A percentile compares a stretch with the other conserved stretches of the same genome.
Conservation (phyloP, 169 alveolate species). For the Besnoitia besnoiti region DNA sequence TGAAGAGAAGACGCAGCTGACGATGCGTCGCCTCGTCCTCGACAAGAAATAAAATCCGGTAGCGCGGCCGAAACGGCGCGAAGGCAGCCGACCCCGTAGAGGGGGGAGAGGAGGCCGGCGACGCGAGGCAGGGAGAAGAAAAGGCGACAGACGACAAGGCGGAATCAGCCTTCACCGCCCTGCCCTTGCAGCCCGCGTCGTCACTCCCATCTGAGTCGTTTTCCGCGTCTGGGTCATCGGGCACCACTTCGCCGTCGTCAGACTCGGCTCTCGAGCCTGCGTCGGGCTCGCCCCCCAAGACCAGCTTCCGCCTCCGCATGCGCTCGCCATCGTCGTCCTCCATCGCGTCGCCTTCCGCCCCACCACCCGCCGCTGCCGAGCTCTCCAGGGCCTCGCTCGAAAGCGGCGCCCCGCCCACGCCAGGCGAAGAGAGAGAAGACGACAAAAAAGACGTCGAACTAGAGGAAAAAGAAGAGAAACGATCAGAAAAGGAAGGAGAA, state of each 20-base stretch:
- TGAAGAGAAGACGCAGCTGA: constrained; percentile 17
- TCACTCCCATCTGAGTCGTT: not conserved
- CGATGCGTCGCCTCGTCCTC: constrained; percentile 38
- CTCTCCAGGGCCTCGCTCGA: not conserved
- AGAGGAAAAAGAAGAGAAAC: not conserved
- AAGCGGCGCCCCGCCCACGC: not conserved
- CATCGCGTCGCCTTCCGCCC: not conserved
- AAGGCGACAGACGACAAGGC: not conserved
- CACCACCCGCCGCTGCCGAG: not conserved
- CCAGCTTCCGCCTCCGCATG: not conserved
- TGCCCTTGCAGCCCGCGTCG: too few relatives aligned
- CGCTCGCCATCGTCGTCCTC: not conserved
- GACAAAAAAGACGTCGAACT: not conserved
- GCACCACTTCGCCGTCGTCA: not conserved
- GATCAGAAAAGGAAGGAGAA: too few relatives aligned
- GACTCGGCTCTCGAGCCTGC: not conserved
- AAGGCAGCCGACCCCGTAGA: not conserved
- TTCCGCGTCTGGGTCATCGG: not conserved
- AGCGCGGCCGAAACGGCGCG: constrained; percentile 28
- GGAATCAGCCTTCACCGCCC: too few relatives aligned
- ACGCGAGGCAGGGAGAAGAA: not conserved
- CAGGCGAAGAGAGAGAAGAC: not conserved
- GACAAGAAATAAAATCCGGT: constrained; percentile 36
- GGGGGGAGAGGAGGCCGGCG: not conserved
- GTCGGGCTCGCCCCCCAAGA: not conserved